These are phyloP conservation scores for Wickerhamomyces sp. DNA, from an alignment of 1,139 yeast genomes.

Conservation along the genomic window DNA sequence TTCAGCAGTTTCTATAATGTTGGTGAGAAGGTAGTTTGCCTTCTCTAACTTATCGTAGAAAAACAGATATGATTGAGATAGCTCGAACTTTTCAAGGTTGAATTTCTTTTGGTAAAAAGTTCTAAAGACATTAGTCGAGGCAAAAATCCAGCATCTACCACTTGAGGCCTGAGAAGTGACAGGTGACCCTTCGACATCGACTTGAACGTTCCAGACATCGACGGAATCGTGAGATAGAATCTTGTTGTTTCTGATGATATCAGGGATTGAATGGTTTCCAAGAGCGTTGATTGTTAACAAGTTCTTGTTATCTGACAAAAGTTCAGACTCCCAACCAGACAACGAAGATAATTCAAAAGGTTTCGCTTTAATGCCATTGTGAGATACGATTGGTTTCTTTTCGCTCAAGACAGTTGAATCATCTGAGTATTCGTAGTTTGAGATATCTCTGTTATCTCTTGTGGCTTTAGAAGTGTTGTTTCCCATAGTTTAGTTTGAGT, in stretches of 20 bases:
- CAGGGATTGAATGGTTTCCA: constrained; percentile 44
- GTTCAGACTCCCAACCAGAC: constrained; percentile 46
- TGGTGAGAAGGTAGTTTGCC: constrained; percentile 70
- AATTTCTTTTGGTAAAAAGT: constrained; percentile 55
- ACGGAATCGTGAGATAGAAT: constrained; percentile 9
- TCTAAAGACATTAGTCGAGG: constrained; percentile 68
- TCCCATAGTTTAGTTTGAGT: too few relatives aligned
- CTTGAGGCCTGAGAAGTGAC: constrained; percentile 65
- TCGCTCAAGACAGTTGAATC: neutral
- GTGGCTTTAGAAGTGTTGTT: constrained; percentile 4
- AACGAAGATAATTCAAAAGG: constrained; percentile 37
- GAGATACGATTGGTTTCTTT: neutral
- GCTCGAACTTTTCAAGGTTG: constrained; percentile 62
- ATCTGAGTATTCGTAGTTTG: constrained; percentile 6
- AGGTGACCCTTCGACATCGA: constrained; percentile 59
- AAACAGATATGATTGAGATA: constrained; percentile 67
- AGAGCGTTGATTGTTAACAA: constrained; percentile 56
- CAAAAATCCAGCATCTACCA: constrained; percentile 86
- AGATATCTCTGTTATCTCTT: constrained; percentile 9
- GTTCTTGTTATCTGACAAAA: constrained; percentile 51
- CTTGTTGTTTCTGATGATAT: constrained; percentile 36
- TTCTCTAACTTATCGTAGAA: constrained; percentile 72
- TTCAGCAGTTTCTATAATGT: constrained; percentile 57
- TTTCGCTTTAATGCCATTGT: constrained; percentile 9
- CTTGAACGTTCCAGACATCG: constrained; percentile 50